Conservation (phyloP, 2,329 filamentous ascomycete genomes). For the Trichophyton rubrum region DNA sequence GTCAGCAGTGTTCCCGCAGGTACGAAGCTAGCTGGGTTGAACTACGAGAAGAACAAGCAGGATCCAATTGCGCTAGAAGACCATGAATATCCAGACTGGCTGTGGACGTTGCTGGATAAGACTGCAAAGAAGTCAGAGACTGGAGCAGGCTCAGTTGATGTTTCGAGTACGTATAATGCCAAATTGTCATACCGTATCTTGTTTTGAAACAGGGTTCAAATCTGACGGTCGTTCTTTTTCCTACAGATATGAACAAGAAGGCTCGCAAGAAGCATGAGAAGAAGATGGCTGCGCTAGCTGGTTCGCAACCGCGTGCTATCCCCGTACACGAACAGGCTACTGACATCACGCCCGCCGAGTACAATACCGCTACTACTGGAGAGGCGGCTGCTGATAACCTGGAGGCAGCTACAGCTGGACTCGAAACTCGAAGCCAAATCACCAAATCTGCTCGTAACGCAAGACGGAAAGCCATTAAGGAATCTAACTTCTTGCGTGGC, state of each 20-base stretch:
- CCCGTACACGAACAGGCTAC: slow-evolving; percentile 35
- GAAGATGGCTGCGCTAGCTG: slow-evolving; percentile 33
- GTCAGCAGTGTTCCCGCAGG: slow-evolving; percentile 31
- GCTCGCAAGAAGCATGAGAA: slow-evolving; percentile 36
- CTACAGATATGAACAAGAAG: slow-evolving; percentile 36
- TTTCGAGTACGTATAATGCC: slow-evolving; percentile 10
- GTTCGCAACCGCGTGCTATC: slow-evolving; percentile 28
- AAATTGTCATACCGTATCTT: no score
- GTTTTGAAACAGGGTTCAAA: background rate
- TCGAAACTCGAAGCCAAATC: slow-evolving; percentile 30
- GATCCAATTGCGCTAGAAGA: slow-evolving; percentile 35
- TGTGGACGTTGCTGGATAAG: slow-evolving; percentile 34
- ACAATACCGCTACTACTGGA: slow-evolving; percentile 16
- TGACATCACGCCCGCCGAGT: slow-evolving; percentile 31
- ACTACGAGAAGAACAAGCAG: slow-evolving; percentile 37
- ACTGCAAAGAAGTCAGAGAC: slow-evolving; percentile 21
- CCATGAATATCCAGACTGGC: slow-evolving; percentile 37
- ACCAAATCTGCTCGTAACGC: slow-evolving; percentile 34
- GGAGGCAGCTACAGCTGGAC: slow-evolving; percentile 23
- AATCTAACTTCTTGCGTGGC: slow-evolving; percentile 38
- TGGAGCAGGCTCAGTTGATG: slow-evolving; percentile 28
- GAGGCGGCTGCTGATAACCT: slow-evolving; percentile 14
- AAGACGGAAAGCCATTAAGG: slow-evolving; percentile 35
- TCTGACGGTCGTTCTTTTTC: background rate
- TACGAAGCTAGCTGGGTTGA: slow-evolving; percentile 30